Percentiles rank a stretch among this genome's conserved stretches.
These are phyloP conservation scores for Graphiopsis chlorocephala DNA, from an alignment of 2,329 filamentous ascomycete species.

Conservation along the genomic window DNA sequence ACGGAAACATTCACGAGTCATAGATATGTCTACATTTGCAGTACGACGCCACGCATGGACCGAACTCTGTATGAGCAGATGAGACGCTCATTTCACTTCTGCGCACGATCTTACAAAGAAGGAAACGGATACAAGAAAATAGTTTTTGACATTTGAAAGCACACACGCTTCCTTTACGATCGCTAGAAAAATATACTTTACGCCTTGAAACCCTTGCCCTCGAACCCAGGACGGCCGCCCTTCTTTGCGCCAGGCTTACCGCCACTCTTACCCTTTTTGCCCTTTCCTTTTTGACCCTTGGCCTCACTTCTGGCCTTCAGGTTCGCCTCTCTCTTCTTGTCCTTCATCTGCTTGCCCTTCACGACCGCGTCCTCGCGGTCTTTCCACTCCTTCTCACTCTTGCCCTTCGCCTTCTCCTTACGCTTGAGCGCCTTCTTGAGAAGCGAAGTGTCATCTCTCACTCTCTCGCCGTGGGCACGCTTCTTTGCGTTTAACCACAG, in stretches of 20 bases:
- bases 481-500: constrained; percentile 89
- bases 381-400: constrained; percentile 82
- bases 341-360: constrained; percentile 48
- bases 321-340: constrained; percentile 51
- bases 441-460: constrained; percentile 79
- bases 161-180: constrained; percentile 5
- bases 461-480: constrained; percentile 82
- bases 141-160: neutral
- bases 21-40: neutral
- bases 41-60: neutral
- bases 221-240: constrained; percentile 53
- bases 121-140: neutral
- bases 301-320: constrained; percentile 72
- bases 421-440: constrained; percentile 94
- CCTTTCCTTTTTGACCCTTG: constrained; percentile 67
- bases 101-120: neutral
- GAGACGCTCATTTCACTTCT: no score
- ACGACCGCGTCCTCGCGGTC: constrained; percentile 45
- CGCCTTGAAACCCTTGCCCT: constrained; percentile 62
- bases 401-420: constrained; percentile 84
- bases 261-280: constrained; percentile 61
- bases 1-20: neutral
- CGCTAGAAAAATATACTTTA: constrained; percentile 13
- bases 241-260: constrained; percentile 71
- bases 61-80: neutral